Base-by-base conservation (phyloP, 495 filamentous ascomycete genomes). In the Staphylotrichum tortipilum region DNA sequence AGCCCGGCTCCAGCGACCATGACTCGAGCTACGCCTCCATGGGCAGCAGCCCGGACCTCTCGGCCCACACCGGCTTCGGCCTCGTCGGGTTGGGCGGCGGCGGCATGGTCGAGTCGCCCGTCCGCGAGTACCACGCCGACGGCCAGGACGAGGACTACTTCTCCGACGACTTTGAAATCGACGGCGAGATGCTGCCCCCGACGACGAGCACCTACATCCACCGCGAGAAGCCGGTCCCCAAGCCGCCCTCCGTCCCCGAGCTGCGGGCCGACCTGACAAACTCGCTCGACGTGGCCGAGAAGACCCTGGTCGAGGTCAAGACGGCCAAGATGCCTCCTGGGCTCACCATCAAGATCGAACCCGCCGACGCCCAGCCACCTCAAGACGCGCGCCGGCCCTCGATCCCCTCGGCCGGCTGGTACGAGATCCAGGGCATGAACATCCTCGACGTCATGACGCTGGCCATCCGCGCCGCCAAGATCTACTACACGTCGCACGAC, bases 151-250 rank as follows among this genome's bases (percentile, higher is more conserved):
- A 76, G 18, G 77, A 73, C 41, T 78, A 69, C 51, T 80, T 71
- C 53, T 78, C 78, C 1, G 73, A 76, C 52, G 64, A 83, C 29
- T 78, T 78, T 30, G 73, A 80, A 1, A 79, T 82, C 53, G 68
- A 75, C 15, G 71, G 77, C 22, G 71, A 80, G 33, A 91, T 98
- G 83, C 81, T 95, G 12, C 92, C 92, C 5, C 92, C 92, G 3
- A 98, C 92, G 0, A 89, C 89, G 8, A 95, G 89, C 71, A 97
- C 94, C 7, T 98, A 97, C 66, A 92, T 84, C 54, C 83, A 89
- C 56, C 85, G 86, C 56, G 83, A 86, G 28, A 90, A 89, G 53
- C 83, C 84, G 42, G 76, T 95, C 28, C 82, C 86, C n/a, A 90
- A 85, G 4, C 88, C 91, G 17, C 94, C 92, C 30, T 83, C 90